Percentiles rank a stretch among this genome's conserved stretches.
phyloP scores from a whole-genome alignment of 2,329 filamentous ascomycete genomes.

The Phaeosphaeria sp. region DNA sequence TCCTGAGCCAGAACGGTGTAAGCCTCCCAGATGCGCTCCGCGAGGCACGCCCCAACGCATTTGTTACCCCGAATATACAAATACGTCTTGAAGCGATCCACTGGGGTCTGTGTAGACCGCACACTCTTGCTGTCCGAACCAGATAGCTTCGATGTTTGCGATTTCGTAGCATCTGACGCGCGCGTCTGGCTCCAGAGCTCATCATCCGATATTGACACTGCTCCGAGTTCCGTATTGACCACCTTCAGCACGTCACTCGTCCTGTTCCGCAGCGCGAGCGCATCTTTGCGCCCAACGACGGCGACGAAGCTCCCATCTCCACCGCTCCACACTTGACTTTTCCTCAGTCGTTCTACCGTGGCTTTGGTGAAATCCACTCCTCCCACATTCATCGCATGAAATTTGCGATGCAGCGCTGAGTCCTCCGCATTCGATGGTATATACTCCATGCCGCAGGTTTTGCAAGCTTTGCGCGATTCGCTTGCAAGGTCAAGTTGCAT shows the following conservation, averaged over 20 bases:
- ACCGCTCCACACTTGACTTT: conserved; percentile 59
- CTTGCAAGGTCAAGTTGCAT: conserved; percentile 67
- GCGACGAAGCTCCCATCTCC: conserved; percentile 59
- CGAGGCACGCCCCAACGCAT: conserved; percentile 68
- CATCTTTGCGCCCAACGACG: conserved; percentile 63
- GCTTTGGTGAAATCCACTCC: conserved; percentile 68
- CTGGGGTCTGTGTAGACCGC: conserved; percentile 31
- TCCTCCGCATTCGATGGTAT: conserved; percentile 68
- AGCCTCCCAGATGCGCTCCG: conserved; percentile 66
- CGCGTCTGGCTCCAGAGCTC: conserved; percentile 62
- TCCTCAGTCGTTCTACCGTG: conserved; percentile 61
- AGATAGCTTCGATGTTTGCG: not conserved
- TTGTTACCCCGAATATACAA: conserved; percentile 67
- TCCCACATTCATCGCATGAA: conserved; percentile 66
- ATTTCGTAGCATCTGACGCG: not conserved
- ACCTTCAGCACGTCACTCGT: conserved; percentile 64
- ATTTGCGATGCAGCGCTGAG: conserved; percentile 67
- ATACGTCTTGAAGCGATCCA: conserved; percentile 65
- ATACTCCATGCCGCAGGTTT: conserved; percentile 71
- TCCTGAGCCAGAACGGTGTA: conserved; percentile 54
- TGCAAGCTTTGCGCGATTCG: conserved; percentile 64
- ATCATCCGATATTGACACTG: conserved; percentile 65
- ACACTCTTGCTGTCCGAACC: conserved; percentile 5
- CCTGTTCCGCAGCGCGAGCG: conserved; percentile 60
- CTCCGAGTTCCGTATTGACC: conserved; percentile 68